Base-by-base conservation (phyloP, 306 rosid genomes). In the Cucurbita ficifolia region DNA sequence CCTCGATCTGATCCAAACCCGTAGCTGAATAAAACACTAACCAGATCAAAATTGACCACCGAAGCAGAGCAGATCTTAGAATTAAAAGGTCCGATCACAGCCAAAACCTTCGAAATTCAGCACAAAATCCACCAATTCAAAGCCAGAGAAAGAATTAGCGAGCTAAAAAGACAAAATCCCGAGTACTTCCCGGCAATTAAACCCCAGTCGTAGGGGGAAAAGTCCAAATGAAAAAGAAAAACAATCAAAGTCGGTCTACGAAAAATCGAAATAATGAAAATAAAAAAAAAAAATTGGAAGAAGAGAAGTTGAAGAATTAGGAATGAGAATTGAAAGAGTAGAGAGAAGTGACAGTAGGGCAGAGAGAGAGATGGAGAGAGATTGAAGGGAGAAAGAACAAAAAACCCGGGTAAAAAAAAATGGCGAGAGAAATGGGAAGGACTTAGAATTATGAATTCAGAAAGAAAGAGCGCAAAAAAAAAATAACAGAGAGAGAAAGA, bases 1-100 rank as follows among this genome's bases (percentile, higher is more conserved):
- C 91, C 82, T 80, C 77, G 94, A 89, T 83, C 81, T 82, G 95
- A 91, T 95, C 99, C 99, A 95, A 89, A 89, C 84, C 96, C 88
- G 76, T 75, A 63, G 81, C 79, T 79, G 39, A 70, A 81, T 74
- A 40, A 57, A 84, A 67, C 86, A 75, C 74, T 70, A 33, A 70
- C 59, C 59, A 70, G 59, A 35, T 70, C 74, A 33, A 70, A 33
- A 70, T 70, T 33, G 74, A 70, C 46, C 46, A 29, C 29, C 59
- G 21, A 49, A 50, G 2, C 29, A 70, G 33, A 50, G 24, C 17
- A 84, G 95, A 90, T 87, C 97, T 83, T 78, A 74, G 54, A 49
- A 75, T 72, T 64, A 55, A 76, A 81, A 78, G 84, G 84, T 68
- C 80, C 73, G 45, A 70, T 70, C 70, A 50, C 38, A 71, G 42